A percentile compares a stretch with the other conserved stretches of the same genome.
Evolutionary conservation across 768 basidiomycete genomes (phyloP).

Genomic region (Strobilomyces dryophilus): DNA sequence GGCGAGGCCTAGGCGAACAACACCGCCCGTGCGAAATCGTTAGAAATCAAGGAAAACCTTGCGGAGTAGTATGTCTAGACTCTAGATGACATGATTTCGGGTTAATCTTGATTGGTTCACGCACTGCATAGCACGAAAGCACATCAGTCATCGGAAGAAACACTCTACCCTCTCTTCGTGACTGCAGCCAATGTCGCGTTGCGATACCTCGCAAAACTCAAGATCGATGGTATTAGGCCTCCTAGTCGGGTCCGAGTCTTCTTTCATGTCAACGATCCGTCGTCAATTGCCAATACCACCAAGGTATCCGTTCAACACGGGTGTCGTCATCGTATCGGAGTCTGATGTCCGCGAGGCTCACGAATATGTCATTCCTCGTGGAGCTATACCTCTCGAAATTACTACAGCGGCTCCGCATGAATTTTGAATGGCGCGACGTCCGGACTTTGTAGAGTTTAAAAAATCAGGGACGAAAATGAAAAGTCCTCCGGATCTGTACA

Average conservation of each 20-base stretch:
- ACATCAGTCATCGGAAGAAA: not conserved
- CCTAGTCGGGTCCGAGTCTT: not conserved
- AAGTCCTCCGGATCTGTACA: too few relatives aligned
- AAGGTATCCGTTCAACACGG: not conserved
- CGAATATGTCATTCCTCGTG: too few relatives aligned
- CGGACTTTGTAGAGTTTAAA: too few relatives aligned
- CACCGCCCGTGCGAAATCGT: not conserved
- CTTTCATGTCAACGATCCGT: not conserved
- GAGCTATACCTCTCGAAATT: too few relatives aligned
- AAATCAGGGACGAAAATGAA: too few relatives aligned
- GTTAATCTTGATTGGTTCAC: too few relatives aligned
- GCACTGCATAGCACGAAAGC: not conserved
- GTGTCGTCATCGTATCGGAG: not conserved
- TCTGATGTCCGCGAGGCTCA: not conserved
- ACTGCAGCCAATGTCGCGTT: not conserved
- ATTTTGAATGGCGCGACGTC: too few relatives aligned
- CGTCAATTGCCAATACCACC: not conserved
- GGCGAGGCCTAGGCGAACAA: too few relatives aligned
- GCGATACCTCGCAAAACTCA: not conserved
- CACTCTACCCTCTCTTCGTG: not conserved
- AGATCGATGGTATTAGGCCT: not conserved
- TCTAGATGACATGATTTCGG: too few relatives aligned
- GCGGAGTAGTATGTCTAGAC: not conserved
- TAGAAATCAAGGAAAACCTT: not conserved
- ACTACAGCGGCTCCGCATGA: too few relatives aligned